Evolutionary conservation across 1,284 basidiomycete species (phyloP).

Genomic region (Heliocybe sulcata): DNA sequence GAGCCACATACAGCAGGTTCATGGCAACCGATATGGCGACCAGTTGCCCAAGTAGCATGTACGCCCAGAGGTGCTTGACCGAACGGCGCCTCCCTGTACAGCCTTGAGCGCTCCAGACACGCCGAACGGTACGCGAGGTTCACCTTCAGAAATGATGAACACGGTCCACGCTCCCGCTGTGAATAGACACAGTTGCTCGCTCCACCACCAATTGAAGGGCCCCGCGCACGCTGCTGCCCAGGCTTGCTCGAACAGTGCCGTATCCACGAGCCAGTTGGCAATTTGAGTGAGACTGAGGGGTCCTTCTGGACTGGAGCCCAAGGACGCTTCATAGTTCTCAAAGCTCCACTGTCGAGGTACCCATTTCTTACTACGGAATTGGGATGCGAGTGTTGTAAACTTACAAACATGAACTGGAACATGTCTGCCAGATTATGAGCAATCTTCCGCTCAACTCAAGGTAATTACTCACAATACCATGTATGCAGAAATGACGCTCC

Average conservation of each 20-base stretch:
- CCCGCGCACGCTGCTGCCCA: slow-evolving; percentile 42
- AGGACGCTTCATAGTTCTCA: slow-evolving; percentile 27
- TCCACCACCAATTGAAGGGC: slow-evolving; percentile 67
- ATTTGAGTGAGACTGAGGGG: slow-evolving; percentile 27
- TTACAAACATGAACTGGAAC: slow-evolving; percentile 44
- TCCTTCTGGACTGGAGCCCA: slow-evolving; percentile 7
- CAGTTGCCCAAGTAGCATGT: slow-evolving; percentile 71
- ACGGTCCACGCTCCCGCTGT: slow-evolving; percentile 60
- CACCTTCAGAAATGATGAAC: slow-evolving; percentile 52
- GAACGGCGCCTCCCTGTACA: slow-evolving; percentile 32
- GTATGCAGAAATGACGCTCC: slow-evolving; percentile 39
- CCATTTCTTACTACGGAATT: background rate
- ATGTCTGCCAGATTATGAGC: slow-evolving; percentile 31
- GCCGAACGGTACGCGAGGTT: slow-evolving; percentile 11
- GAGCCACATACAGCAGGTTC: slow-evolving; percentile 58
- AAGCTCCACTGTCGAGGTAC: slow-evolving; percentile 46
- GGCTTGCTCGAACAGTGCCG: slow-evolving; percentile 60
- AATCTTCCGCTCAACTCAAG: background rate
- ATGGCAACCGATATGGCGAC: slow-evolving; percentile 69
- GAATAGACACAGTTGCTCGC: slow-evolving; percentile 63
- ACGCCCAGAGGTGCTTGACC: slow-evolving; percentile 57
- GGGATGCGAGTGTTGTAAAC: slow-evolving; percentile 11
- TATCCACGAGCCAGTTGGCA: slow-evolving; percentile 53
- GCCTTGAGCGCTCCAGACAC: background rate
- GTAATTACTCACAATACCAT: slow-evolving; percentile 53